phyloP scores from a whole-genome alignment of 2,329 filamentous ascomycete species.

The Colletotrichum musicola region DNA sequence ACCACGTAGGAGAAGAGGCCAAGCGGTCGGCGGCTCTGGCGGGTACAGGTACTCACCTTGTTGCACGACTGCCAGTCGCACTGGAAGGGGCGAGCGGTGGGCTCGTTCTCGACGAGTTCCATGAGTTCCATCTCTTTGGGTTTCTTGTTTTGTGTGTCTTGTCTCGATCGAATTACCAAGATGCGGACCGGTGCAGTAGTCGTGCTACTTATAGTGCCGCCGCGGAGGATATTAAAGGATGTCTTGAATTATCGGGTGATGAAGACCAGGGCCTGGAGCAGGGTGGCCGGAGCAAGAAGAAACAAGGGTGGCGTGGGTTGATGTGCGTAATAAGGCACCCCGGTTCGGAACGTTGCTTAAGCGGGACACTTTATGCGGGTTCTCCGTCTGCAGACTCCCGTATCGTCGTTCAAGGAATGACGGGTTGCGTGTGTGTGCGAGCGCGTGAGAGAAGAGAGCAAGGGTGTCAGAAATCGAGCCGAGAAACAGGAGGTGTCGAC shows the following conservation, averaged over 20 bases:
- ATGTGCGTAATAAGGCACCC: conserved; percentile 31
- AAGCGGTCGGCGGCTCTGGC: not conserved
- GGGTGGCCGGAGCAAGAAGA: conserved; percentile 21
- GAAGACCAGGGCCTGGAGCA: conserved; percentile 13
- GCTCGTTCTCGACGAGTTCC: conserved; percentile 74
- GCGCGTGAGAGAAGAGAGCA: conserved; percentile 4
- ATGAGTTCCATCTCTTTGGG: conserved; percentile 69
- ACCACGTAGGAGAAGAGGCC: conserved; percentile 4
- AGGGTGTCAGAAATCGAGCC: conserved; percentile 17
- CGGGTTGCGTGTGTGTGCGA: not conserved
- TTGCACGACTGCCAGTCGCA: conserved; percentile 73
- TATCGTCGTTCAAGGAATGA: conserved; percentile 32
- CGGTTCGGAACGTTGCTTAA: conserved; percentile 34
- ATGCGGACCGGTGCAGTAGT: conserved; percentile 41
- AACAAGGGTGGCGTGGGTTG: conserved; percentile 32
- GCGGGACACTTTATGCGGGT: conserved; percentile 34
- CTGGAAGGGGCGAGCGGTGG: conserved; percentile 71
- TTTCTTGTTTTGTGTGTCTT: conserved; percentile 42
- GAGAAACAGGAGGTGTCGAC: conserved; percentile 32
- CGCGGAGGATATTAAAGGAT: conserved; percentile 26
- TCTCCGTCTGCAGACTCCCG: conserved; percentile 33
- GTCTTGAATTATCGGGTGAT: conserved; percentile 36
- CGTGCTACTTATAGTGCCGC: conserved; percentile 36
- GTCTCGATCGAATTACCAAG: conserved; percentile 48
- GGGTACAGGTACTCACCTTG: conserved; percentile 61